Percentiles rank a stretch among this genome's conserved stretches.
Conservation (phyloP, 305 asterid species). For the Rubia tinctorum region DNA sequence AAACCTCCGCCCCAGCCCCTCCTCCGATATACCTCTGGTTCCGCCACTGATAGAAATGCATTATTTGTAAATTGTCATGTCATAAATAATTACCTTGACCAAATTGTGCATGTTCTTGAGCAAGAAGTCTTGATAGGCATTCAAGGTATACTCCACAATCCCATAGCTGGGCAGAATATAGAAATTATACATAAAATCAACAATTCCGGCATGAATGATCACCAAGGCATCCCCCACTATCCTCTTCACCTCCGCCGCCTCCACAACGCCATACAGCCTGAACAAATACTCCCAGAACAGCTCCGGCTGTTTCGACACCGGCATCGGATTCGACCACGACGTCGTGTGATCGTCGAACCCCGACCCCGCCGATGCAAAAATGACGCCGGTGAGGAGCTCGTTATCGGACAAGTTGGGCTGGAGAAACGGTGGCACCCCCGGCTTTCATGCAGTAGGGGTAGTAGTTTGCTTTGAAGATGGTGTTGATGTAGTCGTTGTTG, state of each 20-base stretch:
- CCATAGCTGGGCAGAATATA: conserved; percentile 51
- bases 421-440: conserved; percentile 55
- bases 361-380: conserved; percentile 75
- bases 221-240: conserved; percentile 41
- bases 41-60: too few species aligned
- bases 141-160: conserved; percentile 35
- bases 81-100: conserved; percentile 37
- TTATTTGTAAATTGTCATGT: too few species aligned
- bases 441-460: conserved; percentile 58
- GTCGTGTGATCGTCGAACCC: conserved; percentile 69
- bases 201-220: conserved; percentile 59
- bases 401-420: conserved; percentile 43
- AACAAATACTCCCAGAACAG: conserved; percentile 31
- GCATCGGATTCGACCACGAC: conserved; percentile 33
- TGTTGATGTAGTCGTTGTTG: conserved; percentile 57
- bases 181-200: conserved; percentile 53
- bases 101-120: conserved; percentile 38
- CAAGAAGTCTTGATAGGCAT: conserved; percentile 47
- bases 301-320: conserved; percentile 39
- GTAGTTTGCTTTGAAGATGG: conserved; percentile 45
- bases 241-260: conserved; percentile 30
- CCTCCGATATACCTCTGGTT: too few species aligned
- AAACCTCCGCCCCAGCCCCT: too few species aligned
- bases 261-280: conserved; percentile 38
- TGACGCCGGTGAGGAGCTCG: conserved; percentile 57